A percentile compares a stretch with the other conserved stretches of the same genome.
Evolutionary conservation across 495 filamentous ascomycete genomes (phyloP).

Genomic region (Podospora pseudopauciseta): DNA sequence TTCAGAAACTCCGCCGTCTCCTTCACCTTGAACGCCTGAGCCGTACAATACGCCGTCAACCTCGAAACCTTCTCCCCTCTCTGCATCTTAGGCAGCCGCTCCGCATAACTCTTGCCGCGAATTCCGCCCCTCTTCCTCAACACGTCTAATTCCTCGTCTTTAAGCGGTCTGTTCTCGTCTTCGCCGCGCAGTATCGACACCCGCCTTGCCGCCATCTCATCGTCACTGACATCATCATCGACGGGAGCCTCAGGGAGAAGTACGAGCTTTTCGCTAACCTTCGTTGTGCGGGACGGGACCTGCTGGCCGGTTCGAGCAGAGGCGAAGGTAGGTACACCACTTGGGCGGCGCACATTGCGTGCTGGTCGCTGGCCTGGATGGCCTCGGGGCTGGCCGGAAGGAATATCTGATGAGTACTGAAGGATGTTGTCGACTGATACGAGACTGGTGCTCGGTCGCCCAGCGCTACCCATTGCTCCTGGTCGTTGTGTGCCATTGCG

Average conservation of each 20-base stretch:
- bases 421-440: conserved; percentile 96
- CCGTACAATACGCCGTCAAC: conserved; percentile 94
- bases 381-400: conserved; percentile 83
- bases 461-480: conserved; percentile 14
- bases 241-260: conserved; percentile 77
- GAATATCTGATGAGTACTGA: conserved; percentile 90
- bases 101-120: conserved; percentile 88
- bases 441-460: conserved; percentile 60
- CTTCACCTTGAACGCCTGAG: conserved; percentile 85
- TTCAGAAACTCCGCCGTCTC: conserved; percentile 82
- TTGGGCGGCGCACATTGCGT: conserved; percentile 45
- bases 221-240: conserved; percentile 52
- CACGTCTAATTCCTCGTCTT: conserved; percentile 71
- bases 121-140: conserved; percentile 59
- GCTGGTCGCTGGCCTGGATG: conserved; percentile 58
- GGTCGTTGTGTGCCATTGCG: conserved; percentile 20
- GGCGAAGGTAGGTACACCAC: conserved; percentile 39
- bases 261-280: conserved; percentile 91
- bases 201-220: conserved; percentile 36
- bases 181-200: conserved; percentile 43
- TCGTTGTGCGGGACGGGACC: conserved; percentile 82
- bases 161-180: conserved; percentile 63
- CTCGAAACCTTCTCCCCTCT: conserved; percentile 82
- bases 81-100: conserved; percentile 84
- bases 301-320: conserved; percentile 56